Conservation (phyloP, 768 basidiomycete genomes). For the Amanita rimosa region DNA sequence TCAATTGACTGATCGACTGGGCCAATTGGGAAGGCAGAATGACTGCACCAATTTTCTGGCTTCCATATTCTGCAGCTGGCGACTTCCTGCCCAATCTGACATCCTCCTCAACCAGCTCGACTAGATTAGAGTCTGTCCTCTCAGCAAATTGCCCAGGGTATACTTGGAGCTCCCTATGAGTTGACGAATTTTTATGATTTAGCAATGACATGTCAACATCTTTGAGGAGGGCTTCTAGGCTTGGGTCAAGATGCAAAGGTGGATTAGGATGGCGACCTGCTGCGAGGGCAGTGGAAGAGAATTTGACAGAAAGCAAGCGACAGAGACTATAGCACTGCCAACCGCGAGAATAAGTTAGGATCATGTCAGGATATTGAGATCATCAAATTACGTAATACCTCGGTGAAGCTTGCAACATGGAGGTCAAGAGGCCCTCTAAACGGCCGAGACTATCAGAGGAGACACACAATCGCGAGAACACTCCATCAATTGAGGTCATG, state of each 20-base stretch:
- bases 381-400: background rate
- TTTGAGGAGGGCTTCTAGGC: slow-evolving; percentile 45
- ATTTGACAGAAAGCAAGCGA: background rate
- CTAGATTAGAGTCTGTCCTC: slow-evolving; percentile 13
- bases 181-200: slow-evolving; percentile 18
- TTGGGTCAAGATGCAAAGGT: slow-evolving; percentile 54
- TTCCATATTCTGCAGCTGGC: slow-evolving; percentile 75
- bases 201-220: slow-evolving; percentile 62
- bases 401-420: background rate
- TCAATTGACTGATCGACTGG: slow-evolving; percentile 50
- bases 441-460: slow-evolving; percentile 7
- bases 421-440: slow-evolving; percentile 1
- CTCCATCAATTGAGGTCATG: slow-evolving; percentile 5
- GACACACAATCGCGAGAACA: slow-evolving; percentile 9
- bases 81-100: slow-evolving; percentile 42
- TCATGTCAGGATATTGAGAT: background rate
- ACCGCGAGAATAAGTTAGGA: background rate
- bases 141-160: slow-evolving; percentile 20
- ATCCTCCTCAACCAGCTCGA: slow-evolving; percentile 18
- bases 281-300: slow-evolving; percentile 18
- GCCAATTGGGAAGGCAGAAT: slow-evolving; percentile 65
- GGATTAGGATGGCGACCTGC: slow-evolving; percentile 42
- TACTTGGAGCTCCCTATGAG: slow-evolving; percentile 46
- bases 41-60: slow-evolving; percentile 58
- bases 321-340: background rate